These are phyloP conservation scores for Aspergillus bridgeri DNA, from an alignment of 495 filamentous ascomycete genomes.

Conservation along the genomic window DNA sequence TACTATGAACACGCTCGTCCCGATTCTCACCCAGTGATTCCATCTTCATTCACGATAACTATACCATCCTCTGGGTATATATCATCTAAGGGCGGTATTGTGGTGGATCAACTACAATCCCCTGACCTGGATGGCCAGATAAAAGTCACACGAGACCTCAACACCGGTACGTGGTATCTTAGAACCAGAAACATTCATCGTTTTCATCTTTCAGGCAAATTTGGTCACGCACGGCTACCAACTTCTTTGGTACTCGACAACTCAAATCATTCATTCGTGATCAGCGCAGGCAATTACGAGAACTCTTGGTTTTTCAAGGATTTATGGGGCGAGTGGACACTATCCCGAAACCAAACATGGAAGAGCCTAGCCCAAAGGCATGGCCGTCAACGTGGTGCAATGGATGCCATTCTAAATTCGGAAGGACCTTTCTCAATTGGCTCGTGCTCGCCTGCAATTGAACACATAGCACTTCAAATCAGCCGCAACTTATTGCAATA, in stretches of 20 bases:
- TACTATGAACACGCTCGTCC: constrained; percentile 22
- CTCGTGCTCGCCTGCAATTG: constrained; percentile 23
- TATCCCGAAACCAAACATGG: constrained; percentile 21
- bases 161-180: constrained; percentile 26
- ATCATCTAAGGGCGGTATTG: constrained; percentile 47
- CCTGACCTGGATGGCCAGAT: constrained; percentile 46
- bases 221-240: constrained; percentile 8
- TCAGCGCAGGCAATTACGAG: constrained; percentile 7
- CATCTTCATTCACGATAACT: constrained; percentile 40
- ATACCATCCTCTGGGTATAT: constrained; percentile 49
- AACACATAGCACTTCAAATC: constrained; percentile 48
- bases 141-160: constrained; percentile 19
- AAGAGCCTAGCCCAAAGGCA: constrained; percentile 25
- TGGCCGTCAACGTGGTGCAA: constrained; percentile 45
- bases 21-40: constrained; percentile 12
- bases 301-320: constrained; percentile 14
- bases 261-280: constrained; percentile 2
- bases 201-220: constrained; percentile 28
- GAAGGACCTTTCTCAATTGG: constrained; percentile 43
- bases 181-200: constrained; percentile 38
- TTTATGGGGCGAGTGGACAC: constrained; percentile 17
- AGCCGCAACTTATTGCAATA: constrained; percentile 59
- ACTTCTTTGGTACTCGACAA: constrained; percentile 24
- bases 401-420: constrained; percentile 51
- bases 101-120: constrained; percentile 43